Evolutionary conservation across 2,329 filamentous ascomycete species (phyloP), one percentile per base, ranked within the genome.

Genomic region (Penicillium decumbens): DNA sequence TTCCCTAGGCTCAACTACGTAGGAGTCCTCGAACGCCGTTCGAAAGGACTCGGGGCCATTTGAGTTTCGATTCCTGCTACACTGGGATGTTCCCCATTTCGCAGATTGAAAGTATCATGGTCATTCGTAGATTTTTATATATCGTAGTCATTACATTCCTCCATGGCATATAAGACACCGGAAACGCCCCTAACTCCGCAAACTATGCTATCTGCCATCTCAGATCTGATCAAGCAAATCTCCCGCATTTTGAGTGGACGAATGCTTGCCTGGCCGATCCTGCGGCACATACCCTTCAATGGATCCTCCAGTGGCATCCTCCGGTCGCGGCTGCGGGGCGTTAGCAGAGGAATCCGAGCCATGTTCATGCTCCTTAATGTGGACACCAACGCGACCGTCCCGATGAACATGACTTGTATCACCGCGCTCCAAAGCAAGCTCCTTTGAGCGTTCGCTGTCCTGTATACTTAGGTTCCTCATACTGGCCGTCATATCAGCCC

Each of bases 231-330:
- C 44, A 57, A 72, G 37, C 71, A 73, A 15, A 64, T 73, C 60
- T 78, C 83, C 65, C 82, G 82, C 42, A 69, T 72, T 52, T 66
- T 69, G 47, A 18, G 63, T 59, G 32, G 72, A 38, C 7, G 43
- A 42, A 15, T 43, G 37, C n/a, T 54, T 37, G 10, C 47, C 47
- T 47, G 35, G 52, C 7, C 38, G 41, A 6, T 60, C 57, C 13
- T 65, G 62, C 7, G 71, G 71, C 24, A 68, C 52, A 53, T 73
- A 72, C 7, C 71, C 71, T 58, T 74, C 71, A 49, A 74, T 72
- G 15, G 71, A 69, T 30, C 71, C 71, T 27, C 70, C 71, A 12
- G 50, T 58, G 23, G 60, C 53, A 54, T 71, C 64, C 42, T 65
- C 65, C 1, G 67, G 61, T 15, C 62, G 61, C 59, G 63, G 54